Base-by-base conservation (phyloP, 768 basidiomycete species). In the Tricholoma saponaceum region DNA sequence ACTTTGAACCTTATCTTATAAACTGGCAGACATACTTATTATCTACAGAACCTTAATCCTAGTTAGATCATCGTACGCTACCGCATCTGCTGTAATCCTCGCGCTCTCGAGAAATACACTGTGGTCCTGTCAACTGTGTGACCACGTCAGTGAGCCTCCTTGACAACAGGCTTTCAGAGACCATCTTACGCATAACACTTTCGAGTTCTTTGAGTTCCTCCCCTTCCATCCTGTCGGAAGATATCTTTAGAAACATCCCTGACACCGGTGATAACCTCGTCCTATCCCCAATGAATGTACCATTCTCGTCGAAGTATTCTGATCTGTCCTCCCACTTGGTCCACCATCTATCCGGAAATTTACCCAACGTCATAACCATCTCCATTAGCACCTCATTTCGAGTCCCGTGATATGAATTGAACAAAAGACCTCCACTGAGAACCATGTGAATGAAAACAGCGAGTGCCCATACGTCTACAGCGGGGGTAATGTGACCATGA, bases 291-390 rank as follows among this genome's bases (percentile, higher is more conserved):
- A 55, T 44, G 44, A 55, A 51, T 18, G 25, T 51, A 14, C 55
- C 61, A 39, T 59, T 47, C 26, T 60, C 61, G 32, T 57, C 56
- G 33, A 62, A 62, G 18, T 55, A 62, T 47, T 62, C 51, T 9
- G 18, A 28, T 13, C 55, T 13, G 2, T 54, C 58, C 12, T 43
- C 25, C 56, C 52, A 62, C 47, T 41, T 25, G 13, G 52, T 51
- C 61, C 61, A 62, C 54, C 55, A 62, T 39, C 35, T 43, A 3
- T 55, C 52, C 16, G 52, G 61, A 3, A 59, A 39, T 33, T 59
- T 62, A 13, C 58, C 58, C 10, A 62, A 41, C 5, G 32, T 57
- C 56, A 57, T 23, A 35, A 59, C 58, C 56, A 62, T 59, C 52
- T 62, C 61, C 18, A 52, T 33, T 2, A 59, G 2, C 14, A 59